phyloP scores from a whole-genome alignment of 2,329 filamentous ascomycete species.

The Tolypocladium guangdongense region DNA sequence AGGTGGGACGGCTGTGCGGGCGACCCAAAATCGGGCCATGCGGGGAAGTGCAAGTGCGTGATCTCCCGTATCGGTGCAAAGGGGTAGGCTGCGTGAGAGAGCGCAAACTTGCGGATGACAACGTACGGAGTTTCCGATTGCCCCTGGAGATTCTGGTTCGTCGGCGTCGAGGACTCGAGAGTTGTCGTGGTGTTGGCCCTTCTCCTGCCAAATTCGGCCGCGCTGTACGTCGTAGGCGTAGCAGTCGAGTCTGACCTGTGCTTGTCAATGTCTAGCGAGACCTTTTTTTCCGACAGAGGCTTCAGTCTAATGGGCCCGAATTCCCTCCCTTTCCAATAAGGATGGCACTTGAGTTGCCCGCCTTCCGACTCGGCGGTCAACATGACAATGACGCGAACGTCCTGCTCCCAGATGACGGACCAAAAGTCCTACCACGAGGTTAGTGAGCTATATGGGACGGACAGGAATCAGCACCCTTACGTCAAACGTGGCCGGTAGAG shows the following conservation, averaged over 20 bases:
- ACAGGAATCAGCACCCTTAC: conserved; percentile 41
- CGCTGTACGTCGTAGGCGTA: conserved; percentile 10
- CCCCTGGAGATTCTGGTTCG: conserved; percentile 14
- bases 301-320: conserved; percentile 72
- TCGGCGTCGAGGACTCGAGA: conserved; percentile 21
- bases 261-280: conserved; percentile 61
- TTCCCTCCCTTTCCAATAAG: conserved; percentile 75
- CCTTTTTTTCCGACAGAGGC: conserved; percentile 68
- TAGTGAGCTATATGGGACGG: conserved; percentile 7
- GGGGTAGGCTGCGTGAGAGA: conserved; percentile 65
- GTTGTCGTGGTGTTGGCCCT: conserved; percentile 44
- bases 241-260: conserved; percentile 29
- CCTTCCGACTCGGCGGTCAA: conserved; percentile 90
- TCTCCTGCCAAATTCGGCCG: conserved; percentile 32
- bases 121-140: conserved; percentile 59
- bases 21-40: conserved; percentile 96
- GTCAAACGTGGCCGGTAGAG: conserved; percentile 82
- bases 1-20: conserved; percentile 83
- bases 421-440: conserved; percentile 69
- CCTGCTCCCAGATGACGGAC: conserved; percentile 95
- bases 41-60: conserved; percentile 85
- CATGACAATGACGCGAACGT: conserved; percentile 91
- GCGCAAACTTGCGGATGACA: conserved; percentile 74
- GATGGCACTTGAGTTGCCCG: conserved; percentile 87
- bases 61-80: conserved; percentile 85